Evolutionary conservation across 2,329 filamentous ascomycete genomes (phyloP).

Genomic region (Aspergillus versicolor): DNA sequence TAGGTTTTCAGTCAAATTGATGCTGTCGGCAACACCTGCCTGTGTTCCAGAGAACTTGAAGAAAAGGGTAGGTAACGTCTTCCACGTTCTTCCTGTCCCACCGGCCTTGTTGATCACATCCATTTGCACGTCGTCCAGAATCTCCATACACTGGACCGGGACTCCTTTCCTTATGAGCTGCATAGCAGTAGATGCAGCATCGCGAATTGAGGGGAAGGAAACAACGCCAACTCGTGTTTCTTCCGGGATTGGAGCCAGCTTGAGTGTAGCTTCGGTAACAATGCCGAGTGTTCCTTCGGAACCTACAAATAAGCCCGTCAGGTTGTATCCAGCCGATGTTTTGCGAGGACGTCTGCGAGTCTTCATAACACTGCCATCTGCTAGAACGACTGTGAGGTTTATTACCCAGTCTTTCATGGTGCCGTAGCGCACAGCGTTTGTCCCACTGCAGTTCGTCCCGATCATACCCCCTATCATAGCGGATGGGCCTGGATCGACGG

Average conservation of each 20-base stretch:
- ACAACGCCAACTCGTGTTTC: slow-evolving; percentile 66
- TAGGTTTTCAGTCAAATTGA: slow-evolving; percentile 66
- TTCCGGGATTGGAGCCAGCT: slow-evolving; percentile 63
- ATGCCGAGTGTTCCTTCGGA: slow-evolving; percentile 71
- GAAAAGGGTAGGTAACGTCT: slow-evolving; percentile 42
- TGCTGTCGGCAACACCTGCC: slow-evolving; percentile 74
- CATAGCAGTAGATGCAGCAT: slow-evolving; percentile 64
- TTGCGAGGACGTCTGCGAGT: slow-evolving; percentile 67
- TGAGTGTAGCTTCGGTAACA: slow-evolving; percentile 69
- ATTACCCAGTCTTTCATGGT: slow-evolving; percentile 77
- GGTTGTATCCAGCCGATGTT: slow-evolving; percentile 69
- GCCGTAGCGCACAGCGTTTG: slow-evolving; percentile 64
- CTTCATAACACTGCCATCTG: slow-evolving; percentile 68
- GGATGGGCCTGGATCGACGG: slow-evolving; percentile 77
- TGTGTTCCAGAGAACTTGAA: slow-evolving; percentile 71
- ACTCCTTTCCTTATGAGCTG: slow-evolving; percentile 64
- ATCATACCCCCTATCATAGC: slow-evolving; percentile 62
- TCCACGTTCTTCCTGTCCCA: slow-evolving; percentile 52
- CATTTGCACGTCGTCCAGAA: slow-evolving; percentile 64
- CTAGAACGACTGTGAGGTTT: slow-evolving; percentile 68
- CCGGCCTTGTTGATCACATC: slow-evolving; percentile 66
- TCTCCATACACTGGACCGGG: slow-evolving; percentile 65
- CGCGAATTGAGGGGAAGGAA: slow-evolving; percentile 58
- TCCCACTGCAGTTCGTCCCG: slow-evolving; percentile 66
- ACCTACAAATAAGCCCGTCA: slow-evolving; percentile 68